phyloP scores from a whole-genome alignment of 1,139 yeast species.

The Diutina sp. region DNA sequence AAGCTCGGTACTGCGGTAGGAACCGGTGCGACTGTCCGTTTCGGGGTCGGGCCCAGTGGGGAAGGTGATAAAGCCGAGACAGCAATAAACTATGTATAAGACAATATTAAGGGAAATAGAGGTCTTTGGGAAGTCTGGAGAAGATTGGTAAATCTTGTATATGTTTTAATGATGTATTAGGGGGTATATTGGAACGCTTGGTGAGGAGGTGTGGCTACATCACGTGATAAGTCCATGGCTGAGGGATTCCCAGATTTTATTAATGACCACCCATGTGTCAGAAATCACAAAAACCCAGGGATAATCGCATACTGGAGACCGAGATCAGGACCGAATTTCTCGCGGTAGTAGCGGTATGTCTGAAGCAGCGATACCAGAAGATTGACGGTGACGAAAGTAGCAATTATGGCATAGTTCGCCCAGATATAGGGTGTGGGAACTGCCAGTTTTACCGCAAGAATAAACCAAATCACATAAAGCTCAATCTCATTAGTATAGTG shows the following conservation, averaged over 20 bases:
- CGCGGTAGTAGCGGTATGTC: not conserved
- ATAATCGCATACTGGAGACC: not conserved
- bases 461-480: not conserved
- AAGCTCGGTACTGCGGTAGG: not conserved
- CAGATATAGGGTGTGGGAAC: not conserved
- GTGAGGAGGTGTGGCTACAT: too few species aligned
- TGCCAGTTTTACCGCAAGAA: not conserved
- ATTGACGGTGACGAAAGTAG: not conserved
- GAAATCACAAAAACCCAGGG: not conserved
- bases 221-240: not conserved
- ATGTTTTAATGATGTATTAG: too few species aligned
- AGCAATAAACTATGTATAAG: too few species aligned
- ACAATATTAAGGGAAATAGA: too few species aligned
- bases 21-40: not conserved
- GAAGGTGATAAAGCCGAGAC: not conserved
- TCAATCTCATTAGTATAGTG: slow-evolving; percentile 2
- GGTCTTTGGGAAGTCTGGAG: too few species aligned
- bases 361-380: not conserved
- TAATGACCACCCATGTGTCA: not conserved
- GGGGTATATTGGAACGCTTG: too few species aligned
- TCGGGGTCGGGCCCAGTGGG: not conserved
- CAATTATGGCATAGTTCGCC: not conserved
- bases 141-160: too few species aligned
- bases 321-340: not conserved
- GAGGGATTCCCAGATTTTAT: not conserved